Base-by-base conservation (phyloP, 1,284 basidiomycete species). In the Sporisorium sorghi region DNA sequence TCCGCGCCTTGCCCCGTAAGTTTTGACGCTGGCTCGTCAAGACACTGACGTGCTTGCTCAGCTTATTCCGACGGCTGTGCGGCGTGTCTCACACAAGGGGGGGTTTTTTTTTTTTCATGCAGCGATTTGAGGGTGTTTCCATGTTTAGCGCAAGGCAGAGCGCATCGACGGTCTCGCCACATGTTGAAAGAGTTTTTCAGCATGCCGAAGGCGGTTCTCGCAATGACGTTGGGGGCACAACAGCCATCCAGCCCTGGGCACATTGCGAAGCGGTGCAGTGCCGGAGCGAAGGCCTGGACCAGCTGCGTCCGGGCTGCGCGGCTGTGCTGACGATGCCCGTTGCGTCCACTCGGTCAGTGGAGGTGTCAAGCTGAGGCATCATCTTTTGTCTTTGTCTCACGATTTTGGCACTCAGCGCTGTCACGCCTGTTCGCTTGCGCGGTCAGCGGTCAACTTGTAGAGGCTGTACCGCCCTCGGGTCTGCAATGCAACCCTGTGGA, bases 381-480 rank as follows among this genome's bases (percentile, higher is more conserved):
- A 40, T 15, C 11, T 30, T 30, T 28, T n/a, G n/a, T n/a, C n/a
- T n/a, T n/a, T n/a, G n/a, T n/a, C n/a, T n/a, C n/a, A n/a, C 23
- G 42, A 5, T 23, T 15, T 19, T 44, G 42, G 42, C 23, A 23
- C 23, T 47, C 46, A 47, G 24, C 46, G 12, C 19, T 30, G 46
- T 26, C 44, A 46, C 28, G 15, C 28, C 33, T 37, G 33, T 21
- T 35, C 49, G 32, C 35, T 37, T 50, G 33, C 33, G 21, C 33
- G 37, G 37, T 17, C 7, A n/a, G 15, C 9, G 19, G 17, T 7
- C 26, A 19, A 11, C 28, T n/a, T 35, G 47, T 28, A 33, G 17
- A 33, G n/a, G 33, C 33, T 12, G 15, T 19, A n/a, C 35, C 8
- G 14, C 30, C 55, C 46, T 51, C 33, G 59, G 51, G 19, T 61